Base-by-base conservation (phyloP, 2,329 filamentous ascomycete species). In the Scedosporium dehoogii region DNA sequence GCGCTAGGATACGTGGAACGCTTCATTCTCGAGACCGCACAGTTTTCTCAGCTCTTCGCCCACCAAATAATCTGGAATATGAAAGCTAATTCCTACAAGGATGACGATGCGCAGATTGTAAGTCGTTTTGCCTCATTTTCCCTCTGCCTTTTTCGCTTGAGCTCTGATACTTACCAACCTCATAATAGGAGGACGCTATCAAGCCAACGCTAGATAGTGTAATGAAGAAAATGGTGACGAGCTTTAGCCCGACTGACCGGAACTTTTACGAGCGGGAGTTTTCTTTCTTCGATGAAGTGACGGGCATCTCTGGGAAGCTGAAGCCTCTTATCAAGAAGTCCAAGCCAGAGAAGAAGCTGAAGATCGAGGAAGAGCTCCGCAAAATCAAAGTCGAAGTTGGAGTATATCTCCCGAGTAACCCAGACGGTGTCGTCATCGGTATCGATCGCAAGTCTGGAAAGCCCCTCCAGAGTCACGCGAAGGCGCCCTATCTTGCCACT, bases 61-160 rank as follows among this genome's bases (percentile, higher is more conserved):
- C 96, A 99, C 73, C 94, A 99, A 70, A 97, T 99, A 67, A 99
- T 99, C 71, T 99, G 96, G 94, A 99, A 99, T 73, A 99, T 99
- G 89, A 99, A 97, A 73, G 94, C 94, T 38, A 99, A 99, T 73
- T 90, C 92, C 1, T 99, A 90, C 81, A 99, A 97, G 73, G 96
- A 99, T 67, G 93, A 99, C 69, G 91, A 97, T 67, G 92, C 89
- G 14, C 85, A 89, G 69, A 84, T 96, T 66, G 87, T 90, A 78
- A 80, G 86, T 75, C 64, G 69, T 33, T 25, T 21, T 21, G 4
- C 10, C 23, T 44, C 44, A 18, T 51, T 21, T 38, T n/a, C 16
- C 18, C 10, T 29, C 23, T 53, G 21, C 21, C 27, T 18, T 42
- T 38, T 10, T 3, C 42, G n/a, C 12, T 25, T 44, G 5, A 33